phyloP scores from a whole-genome alignment of 73 alveolate species.

The Halteria grandinella region DNA sequence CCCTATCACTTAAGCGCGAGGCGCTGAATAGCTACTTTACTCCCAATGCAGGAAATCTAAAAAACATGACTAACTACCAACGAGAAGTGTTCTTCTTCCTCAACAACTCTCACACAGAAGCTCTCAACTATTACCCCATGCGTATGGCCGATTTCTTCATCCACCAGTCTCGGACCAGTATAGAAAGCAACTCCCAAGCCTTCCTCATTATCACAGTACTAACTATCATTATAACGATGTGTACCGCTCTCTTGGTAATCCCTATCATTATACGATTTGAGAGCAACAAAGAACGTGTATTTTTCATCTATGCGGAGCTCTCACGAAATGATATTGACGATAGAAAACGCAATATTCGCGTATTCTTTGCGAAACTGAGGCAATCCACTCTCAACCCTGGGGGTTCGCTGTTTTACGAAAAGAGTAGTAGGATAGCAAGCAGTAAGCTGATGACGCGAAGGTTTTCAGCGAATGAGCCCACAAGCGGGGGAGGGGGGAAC shows the following conservation, averaged over 20 bases:
- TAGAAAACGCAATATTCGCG: constrained; percentile 36
- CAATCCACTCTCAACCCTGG: constrained; percentile 49
- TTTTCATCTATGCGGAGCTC: constrained; percentile 51
- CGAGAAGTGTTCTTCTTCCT: constrained; percentile 8
- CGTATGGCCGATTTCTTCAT: constrained; percentile 6
- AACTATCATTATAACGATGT: constrained; percentile 14
- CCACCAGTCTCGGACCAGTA: background rate
- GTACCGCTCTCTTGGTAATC: constrained; percentile 32
- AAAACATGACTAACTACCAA: constrained; percentile 4
- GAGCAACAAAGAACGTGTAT: constrained; percentile 46
- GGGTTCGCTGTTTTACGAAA: constrained; percentile 47
- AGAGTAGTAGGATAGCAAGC: constrained; percentile 29
- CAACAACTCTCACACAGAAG: background rate
- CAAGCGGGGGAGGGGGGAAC: too few species aligned
- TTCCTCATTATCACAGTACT: constrained; percentile 15
- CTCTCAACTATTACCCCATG: constrained; percentile 13
- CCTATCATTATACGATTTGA: constrained; percentile 46
- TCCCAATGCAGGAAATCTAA: background rate
- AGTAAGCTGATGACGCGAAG: constrained; percentile 20
- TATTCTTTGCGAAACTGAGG: constrained; percentile 47
- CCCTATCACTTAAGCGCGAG: too few species aligned
- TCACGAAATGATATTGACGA: constrained; percentile 33
- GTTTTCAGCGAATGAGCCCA: constrained; percentile 38
- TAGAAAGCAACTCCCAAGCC: background rate
- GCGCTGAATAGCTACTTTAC: too few species aligned